These are phyloP conservation scores for Phanerodontia chrysosporium DNA, from an alignment of 768 basidiomycete species.

Conservation along the genomic window DNA sequence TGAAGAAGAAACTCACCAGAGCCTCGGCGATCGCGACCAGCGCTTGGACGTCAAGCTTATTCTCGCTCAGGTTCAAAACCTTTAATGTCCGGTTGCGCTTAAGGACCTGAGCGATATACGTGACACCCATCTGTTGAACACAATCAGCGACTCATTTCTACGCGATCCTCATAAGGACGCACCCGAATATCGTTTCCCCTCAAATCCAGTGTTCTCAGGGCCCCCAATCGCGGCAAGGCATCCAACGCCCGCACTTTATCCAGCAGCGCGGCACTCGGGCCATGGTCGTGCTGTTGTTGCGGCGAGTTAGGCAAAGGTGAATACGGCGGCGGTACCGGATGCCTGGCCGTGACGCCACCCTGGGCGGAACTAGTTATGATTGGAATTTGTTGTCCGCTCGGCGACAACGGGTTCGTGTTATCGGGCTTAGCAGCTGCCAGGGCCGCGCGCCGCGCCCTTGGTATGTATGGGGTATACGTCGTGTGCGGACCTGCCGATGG, in stretches of 20 bases:
- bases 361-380: constrained; percentile 58
- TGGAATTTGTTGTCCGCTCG: constrained; percentile 50
- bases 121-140: constrained; percentile 59
- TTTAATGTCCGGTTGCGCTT: constrained; percentile 95
- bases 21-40: constrained; percentile 84
- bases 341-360: constrained; percentile 47
- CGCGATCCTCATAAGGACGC: constrained; percentile 25
- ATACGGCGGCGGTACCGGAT: constrained; percentile 26
- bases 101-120: constrained; percentile 90
- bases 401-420: constrained; percentile 34
- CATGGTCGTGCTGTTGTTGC: constrained; percentile 27
- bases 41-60: constrained; percentile 83
- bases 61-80: constrained; percentile 91
- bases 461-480: constrained; percentile 83
- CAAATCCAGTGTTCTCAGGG: constrained; percentile 84
- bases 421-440: constrained; percentile 17
- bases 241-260: constrained; percentile 91
- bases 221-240: constrained; percentile 78
- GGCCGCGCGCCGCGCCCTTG: constrained; percentile 50
- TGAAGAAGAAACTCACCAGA: constrained; percentile 49
- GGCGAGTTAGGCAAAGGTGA: neutral
- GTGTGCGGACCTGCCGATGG: constrained; percentile 53
- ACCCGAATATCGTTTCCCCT: constrained; percentile 90
- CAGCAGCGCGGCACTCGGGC: constrained; percentile 73
- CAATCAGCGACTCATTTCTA: constrained; percentile 5